Evolutionary conservation across 305 asterid genomes (phyloP).

Genomic region (Ilex paraguariensis): DNA sequence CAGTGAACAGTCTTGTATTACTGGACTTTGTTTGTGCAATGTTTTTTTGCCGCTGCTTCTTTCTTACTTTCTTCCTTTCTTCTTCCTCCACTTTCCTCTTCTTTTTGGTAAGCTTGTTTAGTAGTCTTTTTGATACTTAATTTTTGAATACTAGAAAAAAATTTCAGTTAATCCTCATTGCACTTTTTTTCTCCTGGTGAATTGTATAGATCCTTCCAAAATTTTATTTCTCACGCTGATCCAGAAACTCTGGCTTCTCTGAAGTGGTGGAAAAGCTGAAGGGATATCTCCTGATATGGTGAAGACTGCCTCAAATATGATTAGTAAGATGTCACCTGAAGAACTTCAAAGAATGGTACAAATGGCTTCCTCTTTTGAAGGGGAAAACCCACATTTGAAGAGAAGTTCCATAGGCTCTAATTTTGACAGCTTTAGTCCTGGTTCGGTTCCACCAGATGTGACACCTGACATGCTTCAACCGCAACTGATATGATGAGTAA

Average conservation of each 20-base stretch:
- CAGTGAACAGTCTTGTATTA: too few species aligned
- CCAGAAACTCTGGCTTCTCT: constrained; percentile 74
- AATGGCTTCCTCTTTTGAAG: constrained; percentile 77
- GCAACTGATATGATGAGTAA: constrained; percentile 84
- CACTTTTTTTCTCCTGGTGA: constrained; percentile 13
- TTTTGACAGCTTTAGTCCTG: constrained; percentile 35
- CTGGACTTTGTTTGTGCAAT: too few species aligned
- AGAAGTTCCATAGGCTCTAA: constrained; percentile 24
- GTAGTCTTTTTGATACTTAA: too few species aligned
- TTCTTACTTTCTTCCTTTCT: neutral
- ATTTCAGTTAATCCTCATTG: constrained; percentile 14
- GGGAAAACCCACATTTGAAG: constrained; percentile 39
- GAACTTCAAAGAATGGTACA: constrained; percentile 77
- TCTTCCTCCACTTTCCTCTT: neutral
- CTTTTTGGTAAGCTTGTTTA: neutral
- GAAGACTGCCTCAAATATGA: constrained; percentile 62
- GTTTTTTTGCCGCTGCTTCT: too few species aligned
- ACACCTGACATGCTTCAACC: constrained; percentile 81
- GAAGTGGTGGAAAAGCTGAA: constrained; percentile 66
- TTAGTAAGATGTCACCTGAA: constrained; percentile 85
- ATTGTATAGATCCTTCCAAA: constrained; percentile 64
- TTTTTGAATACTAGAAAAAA: neutral
- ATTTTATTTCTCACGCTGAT: constrained; percentile 66
- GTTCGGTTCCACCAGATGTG: constrained; percentile 54
- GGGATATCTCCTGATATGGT: constrained; percentile 84